Conservation (phyloP, 2,329 filamentous ascomycete genomes). For the Penicillium frequentans region DNA sequence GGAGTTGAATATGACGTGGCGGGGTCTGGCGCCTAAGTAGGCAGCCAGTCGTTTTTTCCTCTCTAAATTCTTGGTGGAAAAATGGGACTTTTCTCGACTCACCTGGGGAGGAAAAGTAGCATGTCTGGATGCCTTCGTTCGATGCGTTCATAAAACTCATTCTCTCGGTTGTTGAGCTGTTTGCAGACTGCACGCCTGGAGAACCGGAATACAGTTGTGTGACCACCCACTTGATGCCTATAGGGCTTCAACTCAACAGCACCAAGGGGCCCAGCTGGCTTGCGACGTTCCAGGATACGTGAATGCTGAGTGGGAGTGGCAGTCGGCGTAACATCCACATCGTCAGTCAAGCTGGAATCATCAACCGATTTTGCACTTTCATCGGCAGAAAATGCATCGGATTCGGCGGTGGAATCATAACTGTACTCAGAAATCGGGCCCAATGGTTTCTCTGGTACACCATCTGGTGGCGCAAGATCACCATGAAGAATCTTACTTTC, state of each 20-base stretch:
- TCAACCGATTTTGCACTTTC: slow-evolving; percentile 47
- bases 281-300: slow-evolving; percentile 29
- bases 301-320: slow-evolving; percentile 41
- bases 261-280: slow-evolving; percentile 62
- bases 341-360: slow-evolving; percentile 56
- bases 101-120: slow-evolving; percentile 83
- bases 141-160: slow-evolving; percentile 97
- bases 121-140: slow-evolving; percentile 88
- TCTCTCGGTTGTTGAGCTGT: slow-evolving; percentile 95
- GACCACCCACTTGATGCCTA: slow-evolving; percentile 94
- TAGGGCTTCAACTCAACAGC: slow-evolving; percentile 97
- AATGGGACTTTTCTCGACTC: slow-evolving; percentile 43
- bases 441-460: slow-evolving; percentile 38
- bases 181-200: slow-evolving; percentile 95
- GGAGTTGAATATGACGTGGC: background rate
- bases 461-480: slow-evolving; percentile 48
- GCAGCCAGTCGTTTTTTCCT: background rate
- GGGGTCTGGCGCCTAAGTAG: background rate
- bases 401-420: slow-evolving; percentile 45
- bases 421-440: slow-evolving; percentile 38
- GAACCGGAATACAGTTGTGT: slow-evolving; percentile 95
- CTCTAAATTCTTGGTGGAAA: background rate
- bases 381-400: slow-evolving; percentile 45
- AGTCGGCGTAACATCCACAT: slow-evolving; percentile 51
- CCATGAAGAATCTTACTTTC: slow-evolving; percentile 63